Evolutionary conservation across 371 early-diverging fungal genomes (phyloP).

Genomic region (Apophysomyces trapeziformis): DNA sequence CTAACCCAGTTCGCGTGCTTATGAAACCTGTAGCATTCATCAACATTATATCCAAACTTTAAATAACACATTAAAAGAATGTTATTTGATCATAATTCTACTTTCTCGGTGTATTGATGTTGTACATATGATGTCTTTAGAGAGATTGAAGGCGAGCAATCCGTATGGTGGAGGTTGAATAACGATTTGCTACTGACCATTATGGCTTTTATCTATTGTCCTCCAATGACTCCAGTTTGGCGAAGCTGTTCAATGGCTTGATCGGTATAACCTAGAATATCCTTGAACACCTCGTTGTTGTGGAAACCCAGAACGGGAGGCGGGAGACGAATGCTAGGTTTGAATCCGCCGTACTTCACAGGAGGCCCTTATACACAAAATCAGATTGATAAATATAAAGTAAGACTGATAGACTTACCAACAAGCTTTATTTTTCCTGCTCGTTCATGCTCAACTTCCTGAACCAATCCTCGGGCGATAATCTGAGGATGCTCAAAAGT

Average conservation of each 20-base stretch:
- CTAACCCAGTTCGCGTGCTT: too few relatives aligned
- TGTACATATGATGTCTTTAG: too few relatives aligned
- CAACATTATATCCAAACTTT: too few relatives aligned
- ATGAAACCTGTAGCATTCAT: too few relatives aligned
- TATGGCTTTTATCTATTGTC: neutral
- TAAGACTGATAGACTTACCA: constrained; percentile 30
- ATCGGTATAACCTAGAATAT: constrained; percentile 61
- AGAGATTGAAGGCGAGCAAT: too few relatives aligned
- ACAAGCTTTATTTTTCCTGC: constrained; percentile 81
- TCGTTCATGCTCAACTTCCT: constrained; percentile 80
- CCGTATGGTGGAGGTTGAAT: too few relatives aligned
- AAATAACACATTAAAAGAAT: too few relatives aligned
- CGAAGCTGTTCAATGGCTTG: constrained; percentile 44
- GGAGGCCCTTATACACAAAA: constrained; percentile 57
- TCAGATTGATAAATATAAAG: neutral
- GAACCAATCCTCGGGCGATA: constrained; percentile 74
- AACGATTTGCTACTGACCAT: neutral
- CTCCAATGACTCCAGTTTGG: constrained; percentile 40
- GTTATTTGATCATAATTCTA: too few relatives aligned
- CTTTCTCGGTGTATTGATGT: too few relatives aligned
- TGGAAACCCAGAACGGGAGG: constrained; percentile 92
- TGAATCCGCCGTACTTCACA: constrained; percentile 76
- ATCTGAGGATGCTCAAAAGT: constrained; percentile 93
- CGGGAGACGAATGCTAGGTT: constrained; percentile 70
- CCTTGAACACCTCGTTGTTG: constrained; percentile 73